Percentiles rank a stretch among this genome's conserved stretches.
phyloP scores from a whole-genome alignment of 208 protist species.

The Zelonia costaricensis region DNA sequence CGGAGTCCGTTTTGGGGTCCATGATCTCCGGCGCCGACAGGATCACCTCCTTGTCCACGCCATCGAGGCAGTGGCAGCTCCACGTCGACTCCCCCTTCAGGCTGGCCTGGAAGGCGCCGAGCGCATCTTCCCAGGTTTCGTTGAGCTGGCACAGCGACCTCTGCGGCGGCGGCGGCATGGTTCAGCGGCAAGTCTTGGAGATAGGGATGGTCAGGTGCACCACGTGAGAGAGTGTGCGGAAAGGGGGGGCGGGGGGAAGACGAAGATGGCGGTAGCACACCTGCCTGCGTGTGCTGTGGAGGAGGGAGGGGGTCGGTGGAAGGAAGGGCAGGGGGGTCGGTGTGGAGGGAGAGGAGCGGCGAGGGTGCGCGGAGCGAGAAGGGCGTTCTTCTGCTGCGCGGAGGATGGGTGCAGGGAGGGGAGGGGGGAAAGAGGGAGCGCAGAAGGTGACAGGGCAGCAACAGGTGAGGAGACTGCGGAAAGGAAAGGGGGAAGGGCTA shows the following conservation, averaged over 20 bases:
- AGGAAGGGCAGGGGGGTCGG: no score
- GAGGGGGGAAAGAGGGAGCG: no score
- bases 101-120: slow-evolving; percentile 45
- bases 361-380: no score
- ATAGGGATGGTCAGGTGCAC: background rate
- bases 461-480: no score
- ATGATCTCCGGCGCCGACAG: slow-evolving; percentile 83
- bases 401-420: no score
- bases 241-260: background rate
- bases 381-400: no score
- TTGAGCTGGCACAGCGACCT: slow-evolving; percentile 54
- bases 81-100: slow-evolving; percentile 47
- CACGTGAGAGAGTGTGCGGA: background rate
- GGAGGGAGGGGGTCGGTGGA: no score
- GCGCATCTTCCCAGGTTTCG: slow-evolving; percentile 73
- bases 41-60: slow-evolving; percentile 76
- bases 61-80: slow-evolving; percentile 59
- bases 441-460: no score
- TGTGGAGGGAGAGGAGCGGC: no score
- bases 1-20: slow-evolving; percentile 87
- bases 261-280: background rate
- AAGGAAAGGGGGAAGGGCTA: no score
- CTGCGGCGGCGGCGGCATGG: slow-evolving; percentile 18
- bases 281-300: background rate
- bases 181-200: slow-evolving; percentile 1